These are phyloP conservation scores for Cucumis sativus DNA, from an alignment of 306 rosid genomes.

Conservation along the genomic window Cucumber_9930_V3 NC_026656.2:17191501-17192000, in stretches of 20 bases:
- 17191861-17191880: not conserved
- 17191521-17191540: too few species aligned
- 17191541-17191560: not conserved
- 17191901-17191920: not conserved
- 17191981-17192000: not conserved
- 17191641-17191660: too few species aligned
- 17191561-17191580: not conserved
- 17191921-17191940: not conserved
- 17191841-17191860: not conserved
- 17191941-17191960: not conserved
- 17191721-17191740: too few species aligned
- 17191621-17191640: not conserved
- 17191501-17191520: too few species aligned
- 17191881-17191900: constrained; percentile 3
- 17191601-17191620: not conserved
- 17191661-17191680: not conserved
- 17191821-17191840: not conserved
- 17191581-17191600: not conserved
- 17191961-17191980: not conserved
- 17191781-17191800: not conserved
- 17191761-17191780: not conserved
- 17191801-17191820: not conserved
- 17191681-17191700: too few species aligned
- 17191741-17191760: not conserved
- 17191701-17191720: too few species aligned